Conservation (phyloP, 768 basidiomycete genomes). For the Mycena amicta region DNA sequence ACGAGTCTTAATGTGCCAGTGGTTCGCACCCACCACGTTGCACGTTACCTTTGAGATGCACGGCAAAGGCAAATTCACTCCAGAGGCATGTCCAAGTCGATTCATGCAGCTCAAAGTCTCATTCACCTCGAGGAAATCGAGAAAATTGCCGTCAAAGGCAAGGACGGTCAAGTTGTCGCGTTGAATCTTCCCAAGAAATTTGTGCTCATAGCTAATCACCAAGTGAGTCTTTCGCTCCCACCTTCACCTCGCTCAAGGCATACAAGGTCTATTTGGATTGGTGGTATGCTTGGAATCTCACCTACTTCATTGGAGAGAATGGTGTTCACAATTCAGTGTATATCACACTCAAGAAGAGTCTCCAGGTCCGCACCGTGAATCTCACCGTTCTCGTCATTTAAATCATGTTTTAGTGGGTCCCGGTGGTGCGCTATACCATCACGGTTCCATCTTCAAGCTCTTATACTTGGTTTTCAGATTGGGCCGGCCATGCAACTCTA, state of each 20-base stretch:
- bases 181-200: slow-evolving; percentile 78
- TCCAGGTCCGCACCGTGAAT: slow-evolving; percentile 53
- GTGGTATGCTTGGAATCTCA: slow-evolving; percentile 88
- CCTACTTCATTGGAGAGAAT: slow-evolving; percentile 67
- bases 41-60: slow-evolving; percentile 73
- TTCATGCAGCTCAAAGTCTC: too few relatives aligned
- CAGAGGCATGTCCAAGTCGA: too few relatives aligned
- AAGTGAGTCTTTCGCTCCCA: slow-evolving; percentile 46
- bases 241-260: neutral
- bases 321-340: slow-evolving; percentile 71
- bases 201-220: slow-evolving; percentile 91
- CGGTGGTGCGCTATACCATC: too few relatives aligned
- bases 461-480: too few relatives aligned
- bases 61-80: slow-evolving; percentile 64
- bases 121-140: slow-evolving; percentile 69
- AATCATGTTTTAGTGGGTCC: slow-evolving; percentile 50
- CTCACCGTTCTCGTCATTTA: neutral
- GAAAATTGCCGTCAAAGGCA: slow-evolving; percentile 56
- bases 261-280: slow-evolving; percentile 76
- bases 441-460: too few relatives aligned
- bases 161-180: slow-evolving; percentile 54
- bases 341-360: slow-evolving; percentile 90
- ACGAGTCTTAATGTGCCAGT: slow-evolving; percentile 76
- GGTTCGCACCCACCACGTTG: slow-evolving; percentile 79
- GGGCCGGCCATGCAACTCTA: slow-evolving; percentile 98